Evolutionary conservation across 2,329 filamentous ascomycete genomes (phyloP).

Genomic region (Ilyonectria sp.): DNA sequence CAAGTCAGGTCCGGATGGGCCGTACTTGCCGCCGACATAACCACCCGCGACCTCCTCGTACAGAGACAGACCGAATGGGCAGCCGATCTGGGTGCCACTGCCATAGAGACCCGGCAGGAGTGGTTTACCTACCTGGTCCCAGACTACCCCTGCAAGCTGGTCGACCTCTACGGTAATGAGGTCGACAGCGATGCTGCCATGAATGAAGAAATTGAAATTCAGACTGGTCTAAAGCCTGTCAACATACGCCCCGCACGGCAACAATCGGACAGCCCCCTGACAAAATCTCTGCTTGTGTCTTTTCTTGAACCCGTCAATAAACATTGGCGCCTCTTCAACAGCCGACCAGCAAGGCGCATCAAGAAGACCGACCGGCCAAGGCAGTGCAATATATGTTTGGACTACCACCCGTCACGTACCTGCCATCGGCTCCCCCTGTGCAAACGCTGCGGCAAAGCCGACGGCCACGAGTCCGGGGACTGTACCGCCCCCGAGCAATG

Average conservation of each 20-base stretch:
- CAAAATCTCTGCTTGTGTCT: slow-evolving; percentile 32
- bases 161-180: slow-evolving; percentile 28
- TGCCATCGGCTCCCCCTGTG: slow-evolving; percentile 20
- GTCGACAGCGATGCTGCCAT: slow-evolving; percentile 19
- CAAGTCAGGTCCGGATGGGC: slow-evolving; percentile 31
- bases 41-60: slow-evolving; percentile 27
- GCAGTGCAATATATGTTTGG: slow-evolving; percentile 23
- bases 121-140: slow-evolving; percentile 32
- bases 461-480: slow-evolving; percentile 12
- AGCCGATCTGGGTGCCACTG: slow-evolving; percentile 16
- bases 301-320: slow-evolving; percentile 35
- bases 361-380: slow-evolving; percentile 22
- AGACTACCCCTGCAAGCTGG: slow-evolving; percentile 28
- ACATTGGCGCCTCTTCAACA: slow-evolving; percentile 28
- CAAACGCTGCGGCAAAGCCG: slow-evolving; percentile 29
- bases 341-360: slow-evolving; percentile 25
- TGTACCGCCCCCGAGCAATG: slow-evolving; percentile 25
- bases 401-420: slow-evolving; percentile 16
- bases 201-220: slow-evolving; percentile 21
- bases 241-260: slow-evolving; percentile 18
- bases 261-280: slow-evolving; percentile 23
- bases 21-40: slow-evolving; percentile 14
- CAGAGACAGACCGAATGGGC: slow-evolving; percentile 31
- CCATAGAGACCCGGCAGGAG: slow-evolving; percentile 32
- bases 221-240: slow-evolving; percentile 24